Conservation (phyloP, 768 basidiomycete species). For the Tylopilus cervinicoccineus region DNA sequence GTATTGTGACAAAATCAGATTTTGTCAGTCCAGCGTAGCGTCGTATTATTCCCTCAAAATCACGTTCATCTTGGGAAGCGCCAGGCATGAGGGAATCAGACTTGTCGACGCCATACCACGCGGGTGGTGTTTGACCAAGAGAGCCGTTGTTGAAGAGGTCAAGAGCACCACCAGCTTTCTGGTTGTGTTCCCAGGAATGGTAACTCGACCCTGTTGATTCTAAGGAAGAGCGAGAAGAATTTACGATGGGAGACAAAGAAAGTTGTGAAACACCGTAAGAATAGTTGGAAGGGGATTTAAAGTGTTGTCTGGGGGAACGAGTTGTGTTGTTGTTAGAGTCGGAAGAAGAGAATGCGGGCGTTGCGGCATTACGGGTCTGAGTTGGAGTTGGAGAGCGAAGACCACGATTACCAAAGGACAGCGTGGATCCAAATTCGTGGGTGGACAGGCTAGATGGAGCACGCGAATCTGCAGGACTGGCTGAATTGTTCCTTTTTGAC, state of each 20-base stretch:
- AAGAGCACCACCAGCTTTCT: slow-evolving; percentile 49
- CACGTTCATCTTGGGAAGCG: slow-evolving; percentile 50
- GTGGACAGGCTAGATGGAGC: slow-evolving; percentile 48
- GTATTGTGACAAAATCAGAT: slow-evolving; percentile 65
- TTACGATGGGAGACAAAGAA: slow-evolving; percentile 66
- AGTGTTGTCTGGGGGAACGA: slow-evolving; percentile 54
- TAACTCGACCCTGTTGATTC: slow-evolving; percentile 83
- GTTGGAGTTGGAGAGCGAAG: slow-evolving; percentile 68
- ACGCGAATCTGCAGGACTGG: slow-evolving; percentile 35
- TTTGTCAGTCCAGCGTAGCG: slow-evolving; percentile 66
- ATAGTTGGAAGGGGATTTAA: slow-evolving; percentile 46
- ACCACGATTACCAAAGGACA: slow-evolving; percentile 36
- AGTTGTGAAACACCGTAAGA: slow-evolving; percentile 51
- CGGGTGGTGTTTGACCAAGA: slow-evolving; percentile 43
- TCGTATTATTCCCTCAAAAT: slow-evolving; percentile 64
- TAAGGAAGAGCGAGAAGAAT: slow-evolving; percentile 75
- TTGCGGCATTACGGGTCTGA: slow-evolving; percentile 52
- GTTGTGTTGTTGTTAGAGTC: slow-evolving; percentile 38
- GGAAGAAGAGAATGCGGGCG: slow-evolving; percentile 36
- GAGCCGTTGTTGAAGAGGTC: slow-evolving; percentile 49
- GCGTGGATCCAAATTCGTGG: slow-evolving; percentile 45
- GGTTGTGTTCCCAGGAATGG: slow-evolving; percentile 69
- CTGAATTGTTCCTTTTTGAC: slow-evolving; percentile 29
- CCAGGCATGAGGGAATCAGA: slow-evolving; percentile 46
- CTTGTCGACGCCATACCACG: slow-evolving; percentile 67